Conservation (phyloP, 441 rosid species). For the Brassica hybrid region DNA sequence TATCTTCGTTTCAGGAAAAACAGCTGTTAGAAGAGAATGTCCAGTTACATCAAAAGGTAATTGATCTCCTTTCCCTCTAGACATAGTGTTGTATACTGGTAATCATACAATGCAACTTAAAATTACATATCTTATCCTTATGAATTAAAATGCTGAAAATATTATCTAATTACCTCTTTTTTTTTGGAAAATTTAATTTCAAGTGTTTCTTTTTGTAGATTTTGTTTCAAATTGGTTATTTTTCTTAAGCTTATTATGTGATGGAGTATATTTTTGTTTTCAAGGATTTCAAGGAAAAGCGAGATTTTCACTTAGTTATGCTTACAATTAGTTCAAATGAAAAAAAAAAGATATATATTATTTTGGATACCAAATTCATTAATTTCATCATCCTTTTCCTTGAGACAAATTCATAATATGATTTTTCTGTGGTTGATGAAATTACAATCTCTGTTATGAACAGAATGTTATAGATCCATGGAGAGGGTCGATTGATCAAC, state of each 20-base stretch:
- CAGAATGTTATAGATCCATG: constrained; percentile 37
- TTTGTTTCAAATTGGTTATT: neutral
- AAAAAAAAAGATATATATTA: neutral
- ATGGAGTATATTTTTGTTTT: neutral
- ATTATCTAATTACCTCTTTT: neutral
- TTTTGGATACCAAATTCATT: neutral
- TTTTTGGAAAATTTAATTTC: neutral
- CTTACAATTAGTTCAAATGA: neutral
- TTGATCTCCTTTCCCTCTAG: constrained; percentile 1
- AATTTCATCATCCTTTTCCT: neutral
- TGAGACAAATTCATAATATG: neutral
- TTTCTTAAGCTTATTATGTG: neutral
- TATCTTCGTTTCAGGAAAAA: constrained; percentile 51
- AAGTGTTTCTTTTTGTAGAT: neutral
- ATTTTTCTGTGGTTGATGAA: constrained; percentile 6
- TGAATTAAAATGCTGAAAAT: neutral
- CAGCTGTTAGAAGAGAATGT: constrained; percentile 52
- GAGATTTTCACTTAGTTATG: neutral
- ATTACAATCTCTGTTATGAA: constrained; percentile 4
- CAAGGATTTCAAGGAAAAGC: neutral
- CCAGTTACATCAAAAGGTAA: constrained; percentile 50
- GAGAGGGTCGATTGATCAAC: constrained; percentile 36
- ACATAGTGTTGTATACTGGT: neutral
- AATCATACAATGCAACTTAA: neutral
- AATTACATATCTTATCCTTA: neutral